Conservation (phyloP, 805 yeast species). For the Yarrowia hollandica region DNA sequence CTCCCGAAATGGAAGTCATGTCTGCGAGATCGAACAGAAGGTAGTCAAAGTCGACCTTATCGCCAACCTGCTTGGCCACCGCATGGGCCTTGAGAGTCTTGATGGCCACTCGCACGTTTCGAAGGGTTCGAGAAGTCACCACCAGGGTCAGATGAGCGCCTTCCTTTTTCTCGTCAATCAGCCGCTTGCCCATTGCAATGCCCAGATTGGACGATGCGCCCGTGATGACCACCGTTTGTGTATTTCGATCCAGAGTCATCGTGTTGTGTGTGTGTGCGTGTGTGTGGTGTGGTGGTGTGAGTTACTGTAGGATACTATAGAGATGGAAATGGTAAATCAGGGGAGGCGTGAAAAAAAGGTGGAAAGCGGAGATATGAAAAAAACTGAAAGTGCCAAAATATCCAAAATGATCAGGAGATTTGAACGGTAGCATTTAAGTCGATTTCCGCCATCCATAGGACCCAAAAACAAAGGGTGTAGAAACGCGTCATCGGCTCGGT, state of each 20-base stretch:
- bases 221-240: constrained; percentile 20
- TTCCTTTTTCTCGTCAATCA: constrained; percentile 60
- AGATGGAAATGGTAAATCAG: background rate
- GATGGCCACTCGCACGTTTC: constrained; percentile 78
- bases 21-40: constrained; percentile 83
- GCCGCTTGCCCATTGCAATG: constrained; percentile 75
- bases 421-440: background rate
- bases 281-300: background rate
- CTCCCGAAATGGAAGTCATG: constrained; percentile 80
- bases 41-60: constrained; percentile 80
- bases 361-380: too few species aligned
- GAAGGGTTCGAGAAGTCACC: constrained; percentile 85
- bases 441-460: background rate
- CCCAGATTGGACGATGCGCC: constrained; percentile 55
- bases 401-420: too few species aligned
- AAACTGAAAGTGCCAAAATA: too few species aligned
- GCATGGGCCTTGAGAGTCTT: constrained; percentile 46
- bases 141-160: constrained; percentile 67
- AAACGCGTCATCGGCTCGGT: too few species aligned
- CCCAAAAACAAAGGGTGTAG: background rate
- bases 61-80: constrained; percentile 47
- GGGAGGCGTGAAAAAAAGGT: too few species aligned
- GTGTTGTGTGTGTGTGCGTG: too few species aligned
- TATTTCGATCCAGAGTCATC: constrained; percentile 20
- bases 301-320: too few species aligned